Percentiles rank a stretch among this genome's conserved stretches.
Conservation (phyloP, 805 yeast species). For the Starmerella scarabaei region DNA sequence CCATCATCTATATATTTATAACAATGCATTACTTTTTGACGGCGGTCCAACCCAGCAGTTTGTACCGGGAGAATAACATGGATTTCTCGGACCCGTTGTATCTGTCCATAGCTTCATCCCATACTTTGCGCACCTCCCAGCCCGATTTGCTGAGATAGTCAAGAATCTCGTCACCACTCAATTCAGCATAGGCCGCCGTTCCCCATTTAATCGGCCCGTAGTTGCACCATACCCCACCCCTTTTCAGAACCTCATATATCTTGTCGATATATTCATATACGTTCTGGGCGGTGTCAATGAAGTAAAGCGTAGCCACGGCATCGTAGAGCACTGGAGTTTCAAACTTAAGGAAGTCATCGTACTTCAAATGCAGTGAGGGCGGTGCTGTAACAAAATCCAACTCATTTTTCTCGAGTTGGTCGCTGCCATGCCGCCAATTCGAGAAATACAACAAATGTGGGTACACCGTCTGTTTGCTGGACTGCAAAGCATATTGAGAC, state of each 20-base stretch:
- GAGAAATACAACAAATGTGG: slow-evolving; percentile 51
- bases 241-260: slow-evolving; percentile 38
- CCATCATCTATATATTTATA: background rate
- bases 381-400: slow-evolving; percentile 1
- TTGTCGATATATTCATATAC: slow-evolving; percentile 60
- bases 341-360: slow-evolving; percentile 56
- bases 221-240: slow-evolving; percentile 67
- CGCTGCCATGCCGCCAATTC: slow-evolving; percentile 38
- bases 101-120: slow-evolving; percentile 21
- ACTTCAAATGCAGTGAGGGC: slow-evolving; percentile 13
- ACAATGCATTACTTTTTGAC: background rate
- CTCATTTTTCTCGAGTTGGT: slow-evolving; percentile 35
- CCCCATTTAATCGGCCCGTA: slow-evolving; percentile 91
- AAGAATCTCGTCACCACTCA: slow-evolving; percentile 56
- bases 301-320: slow-evolving; percentile 43
- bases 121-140: slow-evolving; percentile 36
- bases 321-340: slow-evolving; percentile 29
- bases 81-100: slow-evolving; percentile 25
- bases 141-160: slow-evolving; percentile 44
- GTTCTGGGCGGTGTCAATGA: slow-evolving; percentile 87
- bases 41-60: slow-evolving; percentile 20
- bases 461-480: slow-evolving; percentile 14
- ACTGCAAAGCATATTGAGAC: slow-evolving; percentile 18
- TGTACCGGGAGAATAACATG: slow-evolving; percentile 25
- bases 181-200: slow-evolving; percentile 58